Conservation (phyloP, 2,329 filamentous ascomycete species). For the Epichloe elymi region DNA sequence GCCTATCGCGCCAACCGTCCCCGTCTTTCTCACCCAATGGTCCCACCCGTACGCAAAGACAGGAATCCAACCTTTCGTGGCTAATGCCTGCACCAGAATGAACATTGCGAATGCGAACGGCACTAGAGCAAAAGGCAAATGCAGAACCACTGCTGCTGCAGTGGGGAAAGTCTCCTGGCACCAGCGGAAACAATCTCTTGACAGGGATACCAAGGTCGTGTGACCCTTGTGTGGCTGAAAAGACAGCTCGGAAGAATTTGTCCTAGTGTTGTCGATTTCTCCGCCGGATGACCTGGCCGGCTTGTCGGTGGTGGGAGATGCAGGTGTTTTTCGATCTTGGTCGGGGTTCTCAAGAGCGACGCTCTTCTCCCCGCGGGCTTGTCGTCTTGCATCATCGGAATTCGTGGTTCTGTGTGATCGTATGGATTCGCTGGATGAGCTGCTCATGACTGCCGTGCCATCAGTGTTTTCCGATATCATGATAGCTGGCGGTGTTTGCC, state of each 20-base stretch:
- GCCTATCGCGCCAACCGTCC: slow-evolving; percentile 53
- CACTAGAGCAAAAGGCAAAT: slow-evolving; percentile 55
- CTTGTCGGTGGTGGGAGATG: background rate
- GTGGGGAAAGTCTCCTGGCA: slow-evolving; percentile 59
- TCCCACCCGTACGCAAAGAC: slow-evolving; percentile 65
- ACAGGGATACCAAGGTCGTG: slow-evolving; percentile 39
- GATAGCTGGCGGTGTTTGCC: slow-evolving; percentile 7
- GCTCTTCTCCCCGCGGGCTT: background rate
- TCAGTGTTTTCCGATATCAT: slow-evolving; percentile 9
- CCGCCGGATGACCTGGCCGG: background rate
- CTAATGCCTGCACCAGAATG: slow-evolving; percentile 57
- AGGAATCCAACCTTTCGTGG: slow-evolving; percentile 61
- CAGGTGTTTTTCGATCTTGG: background rate
- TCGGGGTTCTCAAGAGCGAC: background rate
- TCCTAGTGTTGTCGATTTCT: background rate
- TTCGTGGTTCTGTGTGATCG: background rate
- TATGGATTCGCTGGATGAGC: slow-evolving; percentile 1
- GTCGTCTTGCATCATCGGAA: background rate
- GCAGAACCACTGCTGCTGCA: slow-evolving; percentile 47
- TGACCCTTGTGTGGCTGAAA: slow-evolving; percentile 8
- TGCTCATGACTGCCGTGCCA: slow-evolving; percentile 4
- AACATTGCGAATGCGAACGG: slow-evolving; percentile 67
- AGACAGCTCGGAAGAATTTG: background rate
- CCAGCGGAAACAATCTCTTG: slow-evolving; percentile 38
- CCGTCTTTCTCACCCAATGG: slow-evolving; percentile 57